phyloP scores from a whole-genome alignment of 306 rosid species.

The Inga laurina region DNA sequence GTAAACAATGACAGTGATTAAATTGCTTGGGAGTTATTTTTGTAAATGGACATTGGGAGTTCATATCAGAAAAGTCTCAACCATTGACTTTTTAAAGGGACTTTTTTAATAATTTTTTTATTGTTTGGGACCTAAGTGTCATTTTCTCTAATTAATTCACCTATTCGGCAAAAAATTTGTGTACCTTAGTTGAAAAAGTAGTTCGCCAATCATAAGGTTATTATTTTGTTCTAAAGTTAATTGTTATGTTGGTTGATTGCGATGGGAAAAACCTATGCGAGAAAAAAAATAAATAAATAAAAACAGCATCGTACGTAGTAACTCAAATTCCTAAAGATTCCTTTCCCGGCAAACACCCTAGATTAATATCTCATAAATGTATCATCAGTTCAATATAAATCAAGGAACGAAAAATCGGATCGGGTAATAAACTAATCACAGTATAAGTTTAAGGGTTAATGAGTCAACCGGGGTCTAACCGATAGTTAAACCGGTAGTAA shows the following conservation, averaged over 20 bases:
- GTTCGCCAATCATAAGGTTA: neutral
- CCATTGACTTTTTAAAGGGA: too few relatives aligned
- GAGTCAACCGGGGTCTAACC: too few relatives aligned
- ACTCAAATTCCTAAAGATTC: neutral
- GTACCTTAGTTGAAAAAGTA: conserved; percentile 10
- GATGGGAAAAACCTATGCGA: neutral
- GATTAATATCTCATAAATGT: neutral
- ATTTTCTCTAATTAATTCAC: neutral
- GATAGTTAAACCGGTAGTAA: too few relatives aligned
- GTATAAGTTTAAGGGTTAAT: too few relatives aligned
- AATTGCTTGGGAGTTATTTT: too few relatives aligned
- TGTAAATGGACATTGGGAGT: too few relatives aligned
- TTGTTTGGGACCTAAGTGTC: too few relatives aligned
- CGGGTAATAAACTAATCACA: too few relatives aligned
- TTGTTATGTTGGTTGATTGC: neutral
- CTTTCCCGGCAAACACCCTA: neutral
- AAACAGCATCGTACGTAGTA: neutral
- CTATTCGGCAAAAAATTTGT: conserved; percentile 3
- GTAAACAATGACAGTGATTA: too few relatives aligned
- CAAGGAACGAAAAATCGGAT: too few relatives aligned
- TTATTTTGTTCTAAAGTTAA: neutral
- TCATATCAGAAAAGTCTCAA: too few relatives aligned
- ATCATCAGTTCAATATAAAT: neutral
- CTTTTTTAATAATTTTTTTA: too few relatives aligned
- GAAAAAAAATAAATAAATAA: neutral